Evolutionary conservation across 805 yeast species (phyloP), one percentile per base, ranked within the genome.

Genomic region (Wickerhamomyces alni): DNA sequence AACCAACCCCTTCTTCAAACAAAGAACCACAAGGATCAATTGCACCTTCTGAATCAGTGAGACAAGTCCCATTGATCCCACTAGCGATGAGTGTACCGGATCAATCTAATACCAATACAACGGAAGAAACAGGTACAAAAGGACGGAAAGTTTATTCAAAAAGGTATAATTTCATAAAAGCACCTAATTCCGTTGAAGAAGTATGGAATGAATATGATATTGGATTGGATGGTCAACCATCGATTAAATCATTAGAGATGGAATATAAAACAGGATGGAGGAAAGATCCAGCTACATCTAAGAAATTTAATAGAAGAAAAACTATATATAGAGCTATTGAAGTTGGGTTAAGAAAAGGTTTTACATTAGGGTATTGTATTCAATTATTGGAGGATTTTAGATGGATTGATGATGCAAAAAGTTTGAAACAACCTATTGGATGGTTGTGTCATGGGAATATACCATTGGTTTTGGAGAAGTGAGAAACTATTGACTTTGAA

Each of bases 161-260:
- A 17, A 55, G 52, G 13, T 66, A 65, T 41, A 57, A 62, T 16
- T 67, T 68, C 45, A 50, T 65, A 30, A 65, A 64, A 43, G 69
- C 70, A 0, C 72, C 73, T 13, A 65, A 62, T n/a, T 56, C 73
- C 3, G 72, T 74, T 1, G 51, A 62, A 29, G 80, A 75, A 44
- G 69, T 76, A 16, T 76, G 82, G 82, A 64, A 67, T 45, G 82
- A 76, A 52, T 76, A 74, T 43, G 66, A 72, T 5, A 67, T 68
- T 39, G 80, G 81, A 0, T 44, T 70, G 6, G 64, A 70, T 38
- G 74, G 67, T 3, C 75, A 74, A 47, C 79, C 79, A 0, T 72
- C 80, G 3, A 64, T 75, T 29, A 67, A 66, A 43, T 59, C 68
- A 11, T 56, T 76, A 54, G 80, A 76, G 48, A 41, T 52, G 7